These are phyloP conservation scores for Leccinum longicurvipes DNA, from an alignment of 768 basidiomycete genomes.

Conservation along the genomic window DNA sequence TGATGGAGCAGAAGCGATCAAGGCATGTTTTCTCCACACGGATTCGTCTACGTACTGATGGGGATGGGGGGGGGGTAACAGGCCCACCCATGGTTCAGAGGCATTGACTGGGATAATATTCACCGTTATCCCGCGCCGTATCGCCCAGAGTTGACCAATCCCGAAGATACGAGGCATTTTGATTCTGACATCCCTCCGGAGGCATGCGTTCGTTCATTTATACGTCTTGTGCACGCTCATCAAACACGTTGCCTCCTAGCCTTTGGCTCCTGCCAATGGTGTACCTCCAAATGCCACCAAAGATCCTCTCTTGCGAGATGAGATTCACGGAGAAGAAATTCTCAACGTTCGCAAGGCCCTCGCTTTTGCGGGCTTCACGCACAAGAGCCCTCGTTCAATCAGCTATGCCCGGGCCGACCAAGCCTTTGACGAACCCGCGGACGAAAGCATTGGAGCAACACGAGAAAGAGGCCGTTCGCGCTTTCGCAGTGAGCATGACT, in stretches of 20 bases:
- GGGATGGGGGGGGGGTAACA: conserved; percentile 29
- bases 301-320: conserved; percentile 85
- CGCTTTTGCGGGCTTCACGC: conserved; percentile 89
- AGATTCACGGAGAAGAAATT: conserved; percentile 80
- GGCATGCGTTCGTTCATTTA: conserved; percentile 47
- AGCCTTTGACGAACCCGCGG: conserved; percentile 58
- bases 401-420: conserved; percentile 73
- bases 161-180: conserved; percentile 92
- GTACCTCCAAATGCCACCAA: conserved; percentile 79
- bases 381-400: conserved; percentile 81
- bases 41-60: conserved; percentile 18
- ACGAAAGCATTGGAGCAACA: conserved; percentile 45
- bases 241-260: conserved; percentile 48
- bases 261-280: conserved; percentile 86
- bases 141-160: conserved; percentile 74
- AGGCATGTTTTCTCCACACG: conserved; percentile 45
- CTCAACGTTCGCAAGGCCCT: conserved; percentile 88
- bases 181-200: conserved; percentile 92
- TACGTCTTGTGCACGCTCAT: conserved; percentile 22
- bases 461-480: conserved; percentile 63
- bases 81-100: conserved; percentile 88
- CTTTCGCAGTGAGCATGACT: conserved; percentile 57
- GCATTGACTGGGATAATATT: conserved; percentile 87
- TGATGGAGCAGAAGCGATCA: conserved; percentile 90
- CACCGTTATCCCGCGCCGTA: conserved; percentile 85